These are phyloP conservation scores for Pichia sp. DNA, from an alignment of 1,139 yeast species.

Conservation along the genomic window DNA sequence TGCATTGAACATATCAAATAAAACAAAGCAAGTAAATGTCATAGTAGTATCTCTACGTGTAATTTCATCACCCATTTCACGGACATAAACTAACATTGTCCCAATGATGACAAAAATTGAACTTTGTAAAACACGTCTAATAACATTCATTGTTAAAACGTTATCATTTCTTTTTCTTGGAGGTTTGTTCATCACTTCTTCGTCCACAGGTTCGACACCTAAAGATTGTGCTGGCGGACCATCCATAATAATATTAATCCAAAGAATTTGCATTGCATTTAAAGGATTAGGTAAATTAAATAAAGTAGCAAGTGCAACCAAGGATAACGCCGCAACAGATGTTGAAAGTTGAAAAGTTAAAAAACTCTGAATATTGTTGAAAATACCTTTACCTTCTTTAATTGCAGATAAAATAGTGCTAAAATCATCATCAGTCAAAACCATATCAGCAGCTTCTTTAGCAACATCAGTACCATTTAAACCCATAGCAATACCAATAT, in stretches of 20 bases:
- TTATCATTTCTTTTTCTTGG: constrained; percentile 83
- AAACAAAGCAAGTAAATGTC: constrained; percentile 94
- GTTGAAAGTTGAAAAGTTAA: constrained; percentile 92
- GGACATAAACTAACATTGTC: constrained; percentile 75
- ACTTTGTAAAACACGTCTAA: constrained; percentile 68
- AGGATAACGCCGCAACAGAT: constrained; percentile 86
- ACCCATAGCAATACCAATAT: constrained; percentile 97
- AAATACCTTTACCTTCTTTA: constrained; percentile 95
- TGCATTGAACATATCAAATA: constrained; percentile 95
- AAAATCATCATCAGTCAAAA: constrained; percentile 91
- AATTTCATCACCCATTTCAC: constrained; percentile 78
- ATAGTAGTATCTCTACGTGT: constrained; percentile 97
- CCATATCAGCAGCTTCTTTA: constrained; percentile 98
- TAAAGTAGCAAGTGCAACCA: constrained; percentile 80
- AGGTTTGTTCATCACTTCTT: constrained; percentile 88
- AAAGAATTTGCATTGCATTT: constrained; percentile 95
- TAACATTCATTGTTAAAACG: constrained; percentile 62
- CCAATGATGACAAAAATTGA: constrained; percentile 71
- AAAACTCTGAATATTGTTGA: constrained; percentile 88
- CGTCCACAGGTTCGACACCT: constrained; percentile 96
- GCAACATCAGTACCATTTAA: constrained; percentile 96
- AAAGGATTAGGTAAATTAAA: constrained; percentile 91
- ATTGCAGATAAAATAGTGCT: constrained; percentile 88
- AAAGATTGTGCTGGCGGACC: constrained; percentile 98
- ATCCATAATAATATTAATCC: constrained; percentile 97